These are phyloP conservation scores for Annulohypoxylon moriforme DNA, from an alignment of 495 filamentous ascomycete species.

Conservation along the genomic window DNA sequence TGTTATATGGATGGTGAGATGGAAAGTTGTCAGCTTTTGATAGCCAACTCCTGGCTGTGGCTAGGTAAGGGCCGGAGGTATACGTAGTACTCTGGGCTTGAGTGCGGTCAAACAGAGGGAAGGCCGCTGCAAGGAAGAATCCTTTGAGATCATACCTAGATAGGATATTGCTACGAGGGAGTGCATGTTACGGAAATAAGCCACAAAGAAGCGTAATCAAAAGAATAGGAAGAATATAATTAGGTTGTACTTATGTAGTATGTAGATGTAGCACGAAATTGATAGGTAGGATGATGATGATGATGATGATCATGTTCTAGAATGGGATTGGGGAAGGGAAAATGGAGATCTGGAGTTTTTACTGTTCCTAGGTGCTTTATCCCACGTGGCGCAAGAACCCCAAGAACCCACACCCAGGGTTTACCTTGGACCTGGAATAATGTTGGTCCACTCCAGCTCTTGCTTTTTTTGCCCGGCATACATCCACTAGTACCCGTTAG, in stretches of 20 bases:
- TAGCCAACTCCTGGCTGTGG: neutral
- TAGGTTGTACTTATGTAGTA: neutral
- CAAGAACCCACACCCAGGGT: neutral
- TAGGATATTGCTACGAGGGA: neutral
- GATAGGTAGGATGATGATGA: neutral
- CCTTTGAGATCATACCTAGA: too few species aligned
- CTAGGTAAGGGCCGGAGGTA: neutral
- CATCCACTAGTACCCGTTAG: neutral
- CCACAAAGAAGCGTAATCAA: neutral
- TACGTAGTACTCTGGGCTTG: neutral
- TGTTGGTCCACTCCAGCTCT: neutral
- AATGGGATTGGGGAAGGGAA: neutral
- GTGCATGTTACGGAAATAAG: constrained; percentile 10
- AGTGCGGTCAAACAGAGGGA: neutral
- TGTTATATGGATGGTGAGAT: constrained; percentile 7
- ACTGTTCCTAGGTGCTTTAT: neutral
- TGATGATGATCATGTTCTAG: neutral
- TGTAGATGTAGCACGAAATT: neutral
- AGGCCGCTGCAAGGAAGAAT: neutral
- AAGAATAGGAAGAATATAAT: neutral
- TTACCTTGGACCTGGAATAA: constrained; percentile 18
- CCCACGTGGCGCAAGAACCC: constrained; percentile 29
- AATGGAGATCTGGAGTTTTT: constrained; percentile 10
- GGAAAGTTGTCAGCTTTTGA: constrained; percentile 10
- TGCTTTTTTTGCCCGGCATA: neutral